A percentile compares a stretch with the other conserved stretches of the same genome.
phyloP scores from a whole-genome alignment of 352 stramenopile genomes.

The Phytophthora kernoviae region DNA sequence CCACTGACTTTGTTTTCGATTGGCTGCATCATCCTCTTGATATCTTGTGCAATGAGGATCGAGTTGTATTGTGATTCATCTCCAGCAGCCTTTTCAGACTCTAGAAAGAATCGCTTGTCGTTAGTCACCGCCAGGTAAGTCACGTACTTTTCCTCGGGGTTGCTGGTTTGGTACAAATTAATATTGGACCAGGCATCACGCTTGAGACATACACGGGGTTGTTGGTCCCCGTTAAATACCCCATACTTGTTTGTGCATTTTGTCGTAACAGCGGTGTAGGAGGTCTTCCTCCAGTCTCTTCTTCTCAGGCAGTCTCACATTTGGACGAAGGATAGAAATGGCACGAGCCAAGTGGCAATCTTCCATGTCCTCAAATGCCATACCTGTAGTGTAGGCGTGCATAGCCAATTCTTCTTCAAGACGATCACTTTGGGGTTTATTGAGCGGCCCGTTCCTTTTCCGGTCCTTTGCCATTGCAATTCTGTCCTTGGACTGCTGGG shows the following conservation, averaged over 20 bases:
- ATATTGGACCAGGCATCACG: conserved; percentile 80
- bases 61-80: conserved; percentile 76
- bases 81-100: conserved; percentile 66
- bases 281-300: conserved; percentile 72
- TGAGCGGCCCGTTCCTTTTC: conserved; percentile 56
- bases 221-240: conserved; percentile 61
- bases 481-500: conserved; percentile 42
- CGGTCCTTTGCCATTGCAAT: conserved; percentile 29
- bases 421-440: conserved; percentile 69
- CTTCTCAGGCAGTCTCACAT: conserved; percentile 69
- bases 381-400: conserved; percentile 82
- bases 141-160: conserved; percentile 69
- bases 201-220: conserved; percentile 72
- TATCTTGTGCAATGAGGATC: conserved; percentile 83
- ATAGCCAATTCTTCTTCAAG: conserved; percentile 83
- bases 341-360: conserved; percentile 73
- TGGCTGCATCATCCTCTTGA: conserved; percentile 80
- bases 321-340: conserved; percentile 58
- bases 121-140: conserved; percentile 84
- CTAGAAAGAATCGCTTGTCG: conserved; percentile 82
- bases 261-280: conserved; percentile 77
- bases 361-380: conserved; percentile 77
- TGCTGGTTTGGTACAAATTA: conserved; percentile 79
- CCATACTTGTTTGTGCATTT: conserved; percentile 88
- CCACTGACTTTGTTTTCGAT: conserved; percentile 75